Base-by-base conservation (phyloP, 2,329 filamentous ascomycete species). In the Penicillium sp. region DNA sequence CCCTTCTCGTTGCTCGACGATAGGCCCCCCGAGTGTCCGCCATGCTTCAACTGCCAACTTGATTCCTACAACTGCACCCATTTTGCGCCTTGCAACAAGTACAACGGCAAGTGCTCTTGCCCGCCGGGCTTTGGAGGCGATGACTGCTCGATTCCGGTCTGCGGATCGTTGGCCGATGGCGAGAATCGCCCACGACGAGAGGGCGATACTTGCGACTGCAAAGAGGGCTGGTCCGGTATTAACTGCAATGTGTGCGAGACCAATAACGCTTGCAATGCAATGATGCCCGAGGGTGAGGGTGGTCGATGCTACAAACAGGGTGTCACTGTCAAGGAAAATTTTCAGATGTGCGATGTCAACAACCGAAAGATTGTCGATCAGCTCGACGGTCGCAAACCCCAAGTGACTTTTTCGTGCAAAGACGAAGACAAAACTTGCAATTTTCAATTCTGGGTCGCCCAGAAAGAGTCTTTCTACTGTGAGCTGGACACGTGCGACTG, bases 391-490 rank as follows among this genome's bases (percentile, higher is more conserved):
- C 82, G 90, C 70, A 86, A 88, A 49, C 90, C 93, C 0, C 87
- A 98, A 68, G 93, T 94, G 25, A 98, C 93, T 1, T 98, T 98
- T 65, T 89, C 85, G 28, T 98, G 93, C 69, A 82, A 90, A 62
- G 82, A 80, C 33, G 82, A 86, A 44, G 76, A 82, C 4, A 76
- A 80, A 18, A 82, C 85, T 18, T 98, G 93, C 64, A 93, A 95
- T 66, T 98, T 98, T 59, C 93, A 98, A 70, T 98, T 98, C 72
- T 98, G 93, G 91, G 89, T 98, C 41, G 90, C 94, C 59, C 81
- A 91, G 58, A 77, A 81, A 54, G 93, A 98, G 71, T 97, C 93
- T 1, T 98, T 98, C 75, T 98, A 95, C 70, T 98, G 94, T 73
- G 84, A 86, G 53, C 76, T 98, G 49, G 82, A 88, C 61, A 85